Conservation (phyloP, 1,139 yeast genomes). For the Maudiozyma humilis region DNA sequence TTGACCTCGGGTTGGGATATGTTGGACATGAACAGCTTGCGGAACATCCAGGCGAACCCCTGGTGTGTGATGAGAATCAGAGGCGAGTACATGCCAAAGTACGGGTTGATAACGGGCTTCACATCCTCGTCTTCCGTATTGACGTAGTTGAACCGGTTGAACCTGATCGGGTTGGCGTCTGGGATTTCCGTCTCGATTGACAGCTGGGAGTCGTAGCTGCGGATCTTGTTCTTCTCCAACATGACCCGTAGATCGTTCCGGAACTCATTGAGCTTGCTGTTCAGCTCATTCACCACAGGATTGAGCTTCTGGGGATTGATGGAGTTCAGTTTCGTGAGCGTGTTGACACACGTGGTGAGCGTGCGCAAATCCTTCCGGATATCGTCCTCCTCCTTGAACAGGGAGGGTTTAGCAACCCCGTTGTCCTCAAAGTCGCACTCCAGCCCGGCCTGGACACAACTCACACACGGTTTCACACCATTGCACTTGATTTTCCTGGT, state of each 20-base stretch:
- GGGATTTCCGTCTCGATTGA: conserved; percentile 13
- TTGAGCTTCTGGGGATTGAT: neutral
- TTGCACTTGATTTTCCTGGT: conserved; percentile 15
- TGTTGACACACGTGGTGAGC: conserved; percentile 4
- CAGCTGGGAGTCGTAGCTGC: conserved; percentile 4
- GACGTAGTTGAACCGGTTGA: conserved; percentile 8
- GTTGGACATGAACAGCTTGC: conserved; percentile 7
- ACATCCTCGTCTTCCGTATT: neutral
- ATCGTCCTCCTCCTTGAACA: conserved; percentile 7
- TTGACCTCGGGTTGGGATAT: conserved; percentile 7
- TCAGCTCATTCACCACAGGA: conserved; percentile 1
- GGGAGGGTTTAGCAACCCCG: neutral
- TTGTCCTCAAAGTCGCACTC: conserved; percentile 4
- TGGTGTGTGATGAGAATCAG: conserved; percentile 8
- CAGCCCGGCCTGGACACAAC: conserved; percentile 8
- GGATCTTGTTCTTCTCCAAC: conserved; percentile 8
- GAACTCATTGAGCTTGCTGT: conserved; percentile 2
- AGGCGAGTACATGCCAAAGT: conserved; percentile 13
- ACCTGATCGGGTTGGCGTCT: conserved; percentile 4
- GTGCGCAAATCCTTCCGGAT: conserved; percentile 4
- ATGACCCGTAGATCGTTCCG: conserved; percentile 5
- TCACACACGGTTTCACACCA: conserved; percentile 12
- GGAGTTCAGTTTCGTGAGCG: conserved; percentile 1
- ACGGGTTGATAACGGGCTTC: conserved; percentile 2
- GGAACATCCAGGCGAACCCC: conserved; percentile 14